A percentile compares a stretch with the other conserved stretches of the same genome.
phyloP scores from a whole-genome alignment of 345 rosid species.

The Alliaria petiolata region DNA sequence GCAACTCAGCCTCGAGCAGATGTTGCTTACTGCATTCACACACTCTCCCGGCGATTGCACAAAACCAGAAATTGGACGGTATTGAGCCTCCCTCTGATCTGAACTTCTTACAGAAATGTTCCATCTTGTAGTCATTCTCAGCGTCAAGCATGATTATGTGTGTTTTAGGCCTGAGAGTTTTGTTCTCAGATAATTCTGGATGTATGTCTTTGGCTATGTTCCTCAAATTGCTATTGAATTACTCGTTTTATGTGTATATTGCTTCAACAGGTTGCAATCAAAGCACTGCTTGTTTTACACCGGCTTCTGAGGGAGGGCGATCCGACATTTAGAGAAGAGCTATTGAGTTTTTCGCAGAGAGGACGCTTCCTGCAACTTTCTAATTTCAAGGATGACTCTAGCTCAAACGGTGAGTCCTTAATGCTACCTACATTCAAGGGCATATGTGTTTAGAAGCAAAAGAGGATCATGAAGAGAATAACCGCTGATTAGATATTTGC shows the following conservation, averaged over 20 bases:
- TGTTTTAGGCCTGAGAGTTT: no score
- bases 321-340: constrained; percentile 78
- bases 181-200: no score
- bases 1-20: constrained; percentile 83
- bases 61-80: constrained; percentile 90
- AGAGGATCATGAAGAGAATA: constrained; percentile 3
- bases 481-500: not conserved
- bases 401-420: constrained; percentile 50
- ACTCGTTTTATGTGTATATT: not conserved
- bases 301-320: constrained; percentile 82
- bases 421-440: not conserved
- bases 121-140: not conserved
- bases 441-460: not conserved
- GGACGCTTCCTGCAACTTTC: constrained; percentile 76
- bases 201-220: no score
- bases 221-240: not conserved
- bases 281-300: constrained; percentile 73
- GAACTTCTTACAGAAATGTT: not conserved
- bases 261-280: constrained; percentile 65
- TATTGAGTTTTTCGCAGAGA: constrained; percentile 54
- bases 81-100: not conserved
- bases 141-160: no score
- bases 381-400: constrained; percentile 88
- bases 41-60: constrained; percentile 68
- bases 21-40: constrained; percentile 85